A percentile compares a stretch with the other conserved stretches of the same genome.
Evolutionary conservation across 1,284 basidiomycete genomes (phyloP).

Genomic region (Schizopora paradoxa): DNA sequence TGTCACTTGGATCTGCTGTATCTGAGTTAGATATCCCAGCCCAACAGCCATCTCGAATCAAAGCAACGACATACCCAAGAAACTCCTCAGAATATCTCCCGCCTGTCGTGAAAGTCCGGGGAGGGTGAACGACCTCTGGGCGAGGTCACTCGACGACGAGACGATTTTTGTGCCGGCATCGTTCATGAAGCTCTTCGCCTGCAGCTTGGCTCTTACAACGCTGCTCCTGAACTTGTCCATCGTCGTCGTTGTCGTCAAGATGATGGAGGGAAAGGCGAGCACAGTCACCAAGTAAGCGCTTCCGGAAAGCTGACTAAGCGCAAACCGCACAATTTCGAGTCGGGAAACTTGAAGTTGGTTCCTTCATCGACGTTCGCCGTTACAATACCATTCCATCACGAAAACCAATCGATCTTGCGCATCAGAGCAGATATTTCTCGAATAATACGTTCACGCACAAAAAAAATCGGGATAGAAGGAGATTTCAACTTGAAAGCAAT

Average conservation of each 20-base stretch:
- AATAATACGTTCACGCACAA: too few species aligned
- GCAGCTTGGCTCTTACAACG: slow-evolving; percentile 50
- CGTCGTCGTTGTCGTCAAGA: slow-evolving; percentile 43
- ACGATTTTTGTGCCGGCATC: slow-evolving; percentile 63
- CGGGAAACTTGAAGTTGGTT: too few species aligned
- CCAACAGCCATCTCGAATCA: neutral
- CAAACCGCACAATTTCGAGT: too few species aligned
- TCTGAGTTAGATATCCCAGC: slow-evolving; percentile 4
- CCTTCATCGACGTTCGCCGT: too few species aligned
- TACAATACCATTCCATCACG: too few species aligned
- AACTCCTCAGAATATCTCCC: slow-evolving; percentile 84
- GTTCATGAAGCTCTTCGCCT: slow-evolving; percentile 70
- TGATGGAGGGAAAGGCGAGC: neutral
- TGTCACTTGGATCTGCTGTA: slow-evolving; percentile 82
- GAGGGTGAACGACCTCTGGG: slow-evolving; percentile 79
- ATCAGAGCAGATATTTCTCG: too few species aligned
- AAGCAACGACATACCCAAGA: slow-evolving; percentile 64
- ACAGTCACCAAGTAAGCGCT: neutral
- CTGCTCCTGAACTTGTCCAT: slow-evolving; percentile 79
- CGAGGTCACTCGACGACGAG: slow-evolving; percentile 67
- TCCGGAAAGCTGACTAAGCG: too few species aligned
- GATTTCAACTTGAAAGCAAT: too few species aligned
- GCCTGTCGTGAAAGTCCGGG: slow-evolving; percentile 89
- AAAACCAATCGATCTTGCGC: too few species aligned
- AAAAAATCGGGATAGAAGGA: too few species aligned